Conservation (phyloP, 2,329 filamentous ascomycete genomes). For the Colletotrichum simmondsii region DNA sequence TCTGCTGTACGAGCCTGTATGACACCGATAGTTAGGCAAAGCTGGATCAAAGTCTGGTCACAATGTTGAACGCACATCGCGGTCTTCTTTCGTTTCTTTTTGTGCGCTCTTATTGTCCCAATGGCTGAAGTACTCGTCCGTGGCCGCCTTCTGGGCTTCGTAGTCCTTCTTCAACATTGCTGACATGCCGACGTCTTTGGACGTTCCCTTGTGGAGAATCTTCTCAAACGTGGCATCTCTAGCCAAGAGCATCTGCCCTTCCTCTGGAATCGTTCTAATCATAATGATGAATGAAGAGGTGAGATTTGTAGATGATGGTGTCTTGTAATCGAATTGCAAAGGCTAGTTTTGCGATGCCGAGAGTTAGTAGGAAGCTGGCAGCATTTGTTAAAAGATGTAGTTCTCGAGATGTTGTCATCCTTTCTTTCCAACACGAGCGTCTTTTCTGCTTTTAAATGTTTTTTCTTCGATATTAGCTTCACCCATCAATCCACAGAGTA, state of each 20-base stretch:
- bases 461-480: background rate
- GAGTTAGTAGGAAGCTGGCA: background rate
- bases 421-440: background rate
- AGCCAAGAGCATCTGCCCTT: constrained; percentile 19
- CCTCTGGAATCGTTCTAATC: background rate
- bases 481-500: background rate
- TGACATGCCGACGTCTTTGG: constrained; percentile 72
- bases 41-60: background rate
- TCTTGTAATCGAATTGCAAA: background rate
- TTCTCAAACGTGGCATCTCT: constrained; percentile 82
- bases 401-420: background rate
- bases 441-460: background rate
- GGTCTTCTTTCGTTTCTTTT: constrained; percentile 84
- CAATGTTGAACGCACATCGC: constrained; percentile 69
- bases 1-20: constrained; percentile 80
- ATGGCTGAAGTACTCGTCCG: constrained; percentile 96
- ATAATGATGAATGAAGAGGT: background rate
- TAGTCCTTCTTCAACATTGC: constrained; percentile 88
- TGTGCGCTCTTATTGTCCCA: constrained; percentile 87
- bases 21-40: background rate
- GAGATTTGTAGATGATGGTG: background rate
- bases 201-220: constrained; percentile 75
- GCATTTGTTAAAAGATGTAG: background rate
- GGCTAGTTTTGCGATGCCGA: background rate
- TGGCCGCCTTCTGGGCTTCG: constrained; percentile 80